Base-by-base conservation (phyloP, 495 filamentous ascomycete species). In the Trichocladium uniseriatum region DNA sequence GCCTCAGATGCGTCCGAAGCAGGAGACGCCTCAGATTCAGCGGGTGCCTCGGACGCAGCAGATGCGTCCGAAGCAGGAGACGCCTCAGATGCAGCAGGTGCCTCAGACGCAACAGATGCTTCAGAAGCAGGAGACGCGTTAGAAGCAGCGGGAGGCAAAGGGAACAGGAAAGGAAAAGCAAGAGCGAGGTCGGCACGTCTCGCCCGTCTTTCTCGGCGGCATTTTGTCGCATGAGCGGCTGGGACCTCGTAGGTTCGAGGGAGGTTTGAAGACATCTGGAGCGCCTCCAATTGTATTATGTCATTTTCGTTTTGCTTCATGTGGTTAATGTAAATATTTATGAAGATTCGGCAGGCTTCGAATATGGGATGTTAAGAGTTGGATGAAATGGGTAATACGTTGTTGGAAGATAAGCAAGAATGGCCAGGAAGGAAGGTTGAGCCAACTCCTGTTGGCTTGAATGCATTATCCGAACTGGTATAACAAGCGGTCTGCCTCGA, bases 131-230 rank as follows among this genome's bases (percentile, higher is more conserved):
- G 31, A 4, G 9, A 32, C 7, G 31, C 31, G 31, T 3, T 10
- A 32, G 7, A 10, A 10, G 9, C 9, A 32, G 31, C 5, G 11
- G 29, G 5, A 20, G 48, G 18, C 16, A 53, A 47, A 15, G 47
- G 34, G 19, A 44, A 47, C 13, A 43, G 49, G 31, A 32, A 32
- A 3, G 31, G 13, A 10, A 10, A 32, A 14, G 31, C 24, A 27
- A 27, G 10, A n/a, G n/a, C n/a, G 15, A 32, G 51, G 27, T 31
- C 43, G 13, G 46, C 47, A 0, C 49, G 53, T 13, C 50, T 56
- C 1, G 53, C 46, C 2, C 56, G 53, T 38, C 53, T 58, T 6
- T 37, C 45, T 9, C 44, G 56, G 13, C 38, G 37, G 16, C 37
- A 37, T 4, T 58, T 48, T 20, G 29, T 58, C 8, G 36, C 51